A percentile compares a stretch with the other conserved stretches of the same genome.
These are phyloP conservation scores for Boletus rubescentipes DNA, from an alignment of 768 basidiomycete species.

Conservation along the genomic window DNA sequence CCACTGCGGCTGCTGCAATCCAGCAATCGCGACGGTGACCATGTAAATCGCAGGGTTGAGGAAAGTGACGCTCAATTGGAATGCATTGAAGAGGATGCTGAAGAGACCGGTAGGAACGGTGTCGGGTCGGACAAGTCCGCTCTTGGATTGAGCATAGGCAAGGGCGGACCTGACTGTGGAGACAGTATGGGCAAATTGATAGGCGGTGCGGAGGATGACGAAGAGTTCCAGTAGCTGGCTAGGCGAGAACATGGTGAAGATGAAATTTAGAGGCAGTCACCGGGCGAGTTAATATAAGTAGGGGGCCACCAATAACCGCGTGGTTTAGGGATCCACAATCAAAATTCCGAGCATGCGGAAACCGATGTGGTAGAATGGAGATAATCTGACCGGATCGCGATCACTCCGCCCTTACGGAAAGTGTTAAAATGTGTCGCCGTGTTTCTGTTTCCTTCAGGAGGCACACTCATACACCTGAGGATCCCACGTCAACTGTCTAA, in stretches of 20 bases:
- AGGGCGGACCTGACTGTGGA: neutral
- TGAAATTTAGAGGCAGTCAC: neutral
- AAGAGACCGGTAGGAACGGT: neutral
- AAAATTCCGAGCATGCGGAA: too few relatives aligned
- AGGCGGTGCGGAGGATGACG: neutral
- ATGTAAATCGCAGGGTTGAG: neutral
- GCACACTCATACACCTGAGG: too few relatives aligned
- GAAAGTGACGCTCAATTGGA: neutral
- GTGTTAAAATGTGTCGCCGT: too few relatives aligned
- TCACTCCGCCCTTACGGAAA: too few relatives aligned
- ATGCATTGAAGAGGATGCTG: neutral
- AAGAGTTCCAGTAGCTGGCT: constrained; percentile 3
- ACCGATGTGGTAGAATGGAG: too few relatives aligned
- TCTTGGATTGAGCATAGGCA: neutral
- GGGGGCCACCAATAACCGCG: too few relatives aligned
- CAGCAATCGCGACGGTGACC: neutral
- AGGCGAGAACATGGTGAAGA: constrained; percentile 2
- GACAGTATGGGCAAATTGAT: neutral
- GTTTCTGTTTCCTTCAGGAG: too few relatives aligned
- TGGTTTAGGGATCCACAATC: too few relatives aligned
- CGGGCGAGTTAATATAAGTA: neutral
- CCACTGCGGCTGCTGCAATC: constrained; percentile 7
- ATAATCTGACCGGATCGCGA: too few relatives aligned
- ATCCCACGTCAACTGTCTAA: too few relatives aligned
- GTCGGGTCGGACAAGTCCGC: constrained; percentile 6